phyloP scores from a whole-genome alignment of 202 grass and related monocot species.

The Musa balbisiana region DNA sequence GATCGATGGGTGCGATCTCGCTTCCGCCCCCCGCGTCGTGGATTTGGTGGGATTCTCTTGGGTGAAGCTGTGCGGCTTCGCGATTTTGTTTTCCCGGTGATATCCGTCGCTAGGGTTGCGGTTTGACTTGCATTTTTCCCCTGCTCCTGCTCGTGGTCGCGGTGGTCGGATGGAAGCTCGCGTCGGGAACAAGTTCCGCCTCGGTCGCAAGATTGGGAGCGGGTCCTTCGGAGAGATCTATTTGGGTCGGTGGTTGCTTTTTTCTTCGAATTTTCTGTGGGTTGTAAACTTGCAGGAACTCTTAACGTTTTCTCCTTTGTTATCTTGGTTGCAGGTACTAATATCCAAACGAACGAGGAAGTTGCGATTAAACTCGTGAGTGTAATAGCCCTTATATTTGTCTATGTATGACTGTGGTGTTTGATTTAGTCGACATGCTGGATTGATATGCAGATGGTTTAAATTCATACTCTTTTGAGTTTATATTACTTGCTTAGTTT shows the following conservation, averaged over 20 bases:
- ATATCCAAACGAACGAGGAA: conserved; percentile 23
- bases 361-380: conserved; percentile 27
- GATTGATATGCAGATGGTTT: neutral
- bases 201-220: conserved; percentile 27
- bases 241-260: conserved; percentile 4
- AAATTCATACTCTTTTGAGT: no score
- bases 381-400: neutral
- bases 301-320: neutral
- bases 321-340: conserved; percentile 13
- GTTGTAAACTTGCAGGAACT: neutral
- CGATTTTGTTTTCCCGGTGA: neutral
- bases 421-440: neutral
- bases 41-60: neutral
- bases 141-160: neutral
- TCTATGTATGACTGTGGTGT: neutral
- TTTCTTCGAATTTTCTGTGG: neutral
- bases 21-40: neutral
- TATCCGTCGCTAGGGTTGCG: neutral
- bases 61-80: neutral
- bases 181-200: conserved; percentile 27
- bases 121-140: neutral
- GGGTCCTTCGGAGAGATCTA: conserved; percentile 27
- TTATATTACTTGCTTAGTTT: no score
- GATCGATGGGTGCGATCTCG: neutral
- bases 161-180: conserved; percentile 19